Evolutionary conservation across 2,329 filamentous ascomycete genomes (phyloP), one percentile per base, ranked within the genome.

Genomic region (Fusarium sp.): DNA sequence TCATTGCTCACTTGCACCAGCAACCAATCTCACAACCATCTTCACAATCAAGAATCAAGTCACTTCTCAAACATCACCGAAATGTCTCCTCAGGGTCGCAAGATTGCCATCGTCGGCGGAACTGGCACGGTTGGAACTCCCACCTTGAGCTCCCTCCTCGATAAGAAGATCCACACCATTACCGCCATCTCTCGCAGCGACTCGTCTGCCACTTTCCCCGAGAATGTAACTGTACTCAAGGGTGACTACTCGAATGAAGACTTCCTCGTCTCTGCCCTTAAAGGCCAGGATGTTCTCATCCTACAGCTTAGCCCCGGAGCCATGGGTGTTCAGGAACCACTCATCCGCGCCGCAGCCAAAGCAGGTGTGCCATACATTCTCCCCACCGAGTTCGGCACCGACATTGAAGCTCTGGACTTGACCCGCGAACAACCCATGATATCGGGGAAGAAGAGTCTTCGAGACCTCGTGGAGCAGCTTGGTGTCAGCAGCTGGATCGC

Each of bases 101-200:
- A 79, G 33, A 78, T 80, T 40, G 77, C 78, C 59, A 75, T 79
- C 12, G 67, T 76, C 62, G 77, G 79, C 56, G 81, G 81, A 62
- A 79, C 80, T 71, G 84, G 85, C 64, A 79, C 78, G 36, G 70
- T 83, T 42, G 85, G 85, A n/a, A 75, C 75, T 3, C 71, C 78
- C 51, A 83, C 84, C 62, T 73, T 81, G 44, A 71, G 79, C 6
- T 81, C 81, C n/a, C 79, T 88, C 6, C 74, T 86, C 51, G 79
- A 81, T 40, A 82, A 81, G 29, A 85, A 85, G 62, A 84, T 84
- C 53, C 85, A 87, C 76, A 84, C 74, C 16, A 78, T 90, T 67
- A 89, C 87, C 1, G 86, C 86, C 67, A 78, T 90, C 44, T 85
- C 84, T 2, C 86, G 87, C 51, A 61, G 71, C 2, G 84, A 82